These are phyloP conservation scores for Quercus tomentella DNA, from an alignment of 331 rosid genomes.

Conservation along the genomic window DNA sequence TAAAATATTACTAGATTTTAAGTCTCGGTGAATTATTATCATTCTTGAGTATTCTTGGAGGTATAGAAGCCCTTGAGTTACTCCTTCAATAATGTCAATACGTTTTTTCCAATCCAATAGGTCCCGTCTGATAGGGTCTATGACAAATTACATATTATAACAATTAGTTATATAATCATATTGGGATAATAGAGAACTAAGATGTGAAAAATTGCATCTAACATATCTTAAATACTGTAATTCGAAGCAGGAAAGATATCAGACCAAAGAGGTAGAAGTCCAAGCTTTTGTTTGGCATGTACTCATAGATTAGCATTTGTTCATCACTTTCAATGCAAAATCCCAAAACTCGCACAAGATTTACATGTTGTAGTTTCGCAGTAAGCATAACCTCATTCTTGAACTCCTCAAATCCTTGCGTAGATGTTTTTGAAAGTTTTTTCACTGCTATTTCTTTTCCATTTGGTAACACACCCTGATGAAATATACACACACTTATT, in stretches of 20 bases:
- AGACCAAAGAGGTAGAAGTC: constrained; percentile 33
- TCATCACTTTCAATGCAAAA: constrained; percentile 29
- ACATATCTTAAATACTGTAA: not conserved
- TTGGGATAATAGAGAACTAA: not conserved
- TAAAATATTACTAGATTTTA: no score
- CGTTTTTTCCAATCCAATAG: no score
- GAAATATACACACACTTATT: not conserved
- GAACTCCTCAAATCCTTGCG: constrained; percentile 41
- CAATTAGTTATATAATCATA: not conserved
- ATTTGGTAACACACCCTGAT: constrained; percentile 23
- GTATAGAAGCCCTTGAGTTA: no score
- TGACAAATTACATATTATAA: not conserved
- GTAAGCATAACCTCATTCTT: constrained; percentile 32
- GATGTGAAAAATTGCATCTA: not conserved
- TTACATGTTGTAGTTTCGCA: constrained; percentile 39
- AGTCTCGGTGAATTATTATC: no score
- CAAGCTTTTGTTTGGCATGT: constrained; percentile 27
- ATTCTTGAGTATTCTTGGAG: no score
- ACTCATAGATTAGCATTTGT: constrained; percentile 33
- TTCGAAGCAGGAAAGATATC: not conserved
- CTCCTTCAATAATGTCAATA: no score
- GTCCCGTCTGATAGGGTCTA: no score
- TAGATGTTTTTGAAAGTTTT: constrained; percentile 33
- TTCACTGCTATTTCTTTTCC: constrained; percentile 36
- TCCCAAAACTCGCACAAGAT: constrained; percentile 40